phyloP scores from a whole-genome alignment of 1,139 yeast species.

The Geotrichum aggregatum region DNA sequence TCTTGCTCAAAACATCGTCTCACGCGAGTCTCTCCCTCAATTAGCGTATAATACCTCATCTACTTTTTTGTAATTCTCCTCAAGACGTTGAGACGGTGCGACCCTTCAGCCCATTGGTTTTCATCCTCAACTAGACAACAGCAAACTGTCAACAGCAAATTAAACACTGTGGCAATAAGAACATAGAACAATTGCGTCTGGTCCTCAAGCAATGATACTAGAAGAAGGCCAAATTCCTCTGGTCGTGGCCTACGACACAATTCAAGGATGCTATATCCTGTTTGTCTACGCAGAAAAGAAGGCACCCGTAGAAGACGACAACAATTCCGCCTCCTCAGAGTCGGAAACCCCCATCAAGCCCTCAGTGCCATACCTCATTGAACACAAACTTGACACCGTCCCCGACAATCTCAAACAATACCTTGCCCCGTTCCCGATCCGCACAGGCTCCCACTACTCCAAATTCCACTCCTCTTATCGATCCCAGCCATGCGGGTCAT shows the following conservation, averaged over 20 bases:
- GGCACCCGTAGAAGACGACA: not conserved
- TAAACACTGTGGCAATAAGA: too few species aligned
- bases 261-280: conserved; percentile 1
- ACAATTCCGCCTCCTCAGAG: not conserved
- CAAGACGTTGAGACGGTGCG: too few species aligned
- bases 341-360: not conserved
- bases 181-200: too few species aligned
- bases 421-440: conserved; percentile 21
- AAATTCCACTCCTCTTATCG: not conserved
- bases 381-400: conserved; percentile 19
- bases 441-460: conserved; percentile 1
- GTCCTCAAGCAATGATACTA: not conserved
- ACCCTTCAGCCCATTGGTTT: too few species aligned
- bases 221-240: conserved; percentile 1
- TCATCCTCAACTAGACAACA: too few species aligned
- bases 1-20: too few species aligned
- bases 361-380: conserved; percentile 18
- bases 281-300: conserved; percentile 14
- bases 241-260: not conserved
- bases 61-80: too few species aligned
- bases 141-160: too few species aligned
- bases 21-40: too few species aligned
- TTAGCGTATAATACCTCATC: too few species aligned
- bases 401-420: conserved; percentile 21
- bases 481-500: not conserved